Percentiles rank a stretch among this genome's conserved stretches.
Conservation (phyloP, 1,139 yeast species). For the Blastobotrys arbuscula region DNA sequence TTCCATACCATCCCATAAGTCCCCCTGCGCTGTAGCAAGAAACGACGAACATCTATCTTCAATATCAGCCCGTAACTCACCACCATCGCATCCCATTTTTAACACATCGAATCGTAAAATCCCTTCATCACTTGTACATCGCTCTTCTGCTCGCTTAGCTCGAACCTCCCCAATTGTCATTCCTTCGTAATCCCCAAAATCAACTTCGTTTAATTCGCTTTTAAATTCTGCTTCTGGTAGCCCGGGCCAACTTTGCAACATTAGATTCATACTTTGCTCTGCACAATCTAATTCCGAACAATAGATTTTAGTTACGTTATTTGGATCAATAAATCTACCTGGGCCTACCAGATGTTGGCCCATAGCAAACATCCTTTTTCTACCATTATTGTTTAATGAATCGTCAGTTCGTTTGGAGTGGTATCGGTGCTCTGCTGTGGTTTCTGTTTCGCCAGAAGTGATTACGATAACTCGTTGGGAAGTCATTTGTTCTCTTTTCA, state of each 20-base stretch:
- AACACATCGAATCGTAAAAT: slow-evolving; percentile 1
- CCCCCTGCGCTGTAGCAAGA: neutral
- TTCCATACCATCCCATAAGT: neutral
- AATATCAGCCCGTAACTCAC: slow-evolving; percentile 1
- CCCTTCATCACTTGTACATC: slow-evolving; percentile 4
- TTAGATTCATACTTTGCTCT: neutral
- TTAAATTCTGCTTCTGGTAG: neutral
- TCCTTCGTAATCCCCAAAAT: neutral
- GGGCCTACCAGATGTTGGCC: neutral
- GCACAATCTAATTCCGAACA: neutral
- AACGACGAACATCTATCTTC: neutral
- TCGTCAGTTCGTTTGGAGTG: neutral
- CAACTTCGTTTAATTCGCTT: neutral
- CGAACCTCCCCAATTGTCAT: neutral
- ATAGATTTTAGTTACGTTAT: neutral
- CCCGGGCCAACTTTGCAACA: neutral
- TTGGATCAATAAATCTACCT: neutral
- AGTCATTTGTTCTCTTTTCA: too few species aligned
- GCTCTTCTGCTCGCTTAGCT: neutral
- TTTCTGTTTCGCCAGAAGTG: slow-evolving; percentile 1
- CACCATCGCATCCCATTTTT: slow-evolving; percentile 3
- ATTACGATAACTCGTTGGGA: neutral
- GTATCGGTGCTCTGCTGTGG: neutral
- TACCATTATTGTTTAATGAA: neutral
- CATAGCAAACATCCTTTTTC: neutral